A percentile compares a stretch with the other conserved stretches of the same genome.
Evolutionary conservation across 768 basidiomycete species (phyloP).

Genomic region (Cystobasidium onofrii): DNA sequence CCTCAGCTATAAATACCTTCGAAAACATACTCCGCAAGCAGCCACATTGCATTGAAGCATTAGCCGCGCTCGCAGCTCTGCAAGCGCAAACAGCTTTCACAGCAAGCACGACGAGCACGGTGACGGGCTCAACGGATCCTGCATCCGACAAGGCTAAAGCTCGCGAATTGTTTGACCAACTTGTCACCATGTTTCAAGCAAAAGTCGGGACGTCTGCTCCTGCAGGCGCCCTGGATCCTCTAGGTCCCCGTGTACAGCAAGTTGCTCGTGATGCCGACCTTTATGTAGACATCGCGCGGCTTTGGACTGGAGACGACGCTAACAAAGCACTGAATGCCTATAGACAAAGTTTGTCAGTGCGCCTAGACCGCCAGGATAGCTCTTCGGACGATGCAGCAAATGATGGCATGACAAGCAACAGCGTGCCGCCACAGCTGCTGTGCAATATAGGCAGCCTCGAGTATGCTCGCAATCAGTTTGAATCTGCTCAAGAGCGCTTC

Average conservation of each 20-base stretch:
- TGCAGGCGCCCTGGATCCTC: slow-evolving; percentile 2
- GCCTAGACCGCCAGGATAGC: slow-evolving; percentile 49
- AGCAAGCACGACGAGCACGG: slow-evolving; percentile 53
- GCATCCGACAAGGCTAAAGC: slow-evolving; percentile 64
- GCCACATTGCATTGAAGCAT: slow-evolving; percentile 63
- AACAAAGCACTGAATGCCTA: slow-evolving; percentile 67
- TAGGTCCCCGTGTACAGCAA: slow-evolving; percentile 28
- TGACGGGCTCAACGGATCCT: slow-evolving; percentile 58
- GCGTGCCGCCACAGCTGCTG: slow-evolving; percentile 35
- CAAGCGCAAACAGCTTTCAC: slow-evolving; percentile 62
- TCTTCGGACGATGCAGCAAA: slow-evolving; percentile 57
- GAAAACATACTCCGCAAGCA: slow-evolving; percentile 63
- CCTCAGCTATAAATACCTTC: slow-evolving; percentile 74
- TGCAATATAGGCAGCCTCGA: slow-evolving; percentile 43
- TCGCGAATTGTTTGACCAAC: slow-evolving; percentile 71
- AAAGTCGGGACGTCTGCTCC: neutral
- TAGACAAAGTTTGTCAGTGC: slow-evolving; percentile 62
- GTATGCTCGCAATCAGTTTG: slow-evolving; percentile 46
- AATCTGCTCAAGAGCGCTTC: slow-evolving; percentile 59
- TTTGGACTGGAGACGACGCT: slow-evolving; percentile 75
- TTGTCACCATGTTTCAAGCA: slow-evolving; percentile 57
- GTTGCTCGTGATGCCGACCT: slow-evolving; percentile 61
- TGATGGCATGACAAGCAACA: slow-evolving; percentile 39
- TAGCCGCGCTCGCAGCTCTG: slow-evolving; percentile 78
- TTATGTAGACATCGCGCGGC: slow-evolving; percentile 77